phyloP scores from a whole-genome alignment of 2,329 filamentous ascomycete genomes.

The Didymella keratinophila region DNA sequence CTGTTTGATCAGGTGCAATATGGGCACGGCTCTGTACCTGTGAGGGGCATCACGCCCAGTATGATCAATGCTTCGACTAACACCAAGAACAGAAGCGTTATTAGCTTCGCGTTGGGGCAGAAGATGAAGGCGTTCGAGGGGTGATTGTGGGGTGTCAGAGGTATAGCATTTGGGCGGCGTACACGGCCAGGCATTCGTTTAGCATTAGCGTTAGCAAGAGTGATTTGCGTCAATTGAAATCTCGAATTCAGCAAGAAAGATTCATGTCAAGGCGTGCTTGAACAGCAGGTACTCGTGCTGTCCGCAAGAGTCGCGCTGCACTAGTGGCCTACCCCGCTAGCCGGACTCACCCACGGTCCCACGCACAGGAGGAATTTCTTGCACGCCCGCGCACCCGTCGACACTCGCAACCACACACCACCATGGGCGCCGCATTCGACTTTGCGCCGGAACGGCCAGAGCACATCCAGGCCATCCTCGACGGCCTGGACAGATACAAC shows the following conservation, averaged over 20 bases:
- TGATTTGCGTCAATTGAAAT: no score
- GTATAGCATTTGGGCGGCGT: background rate
- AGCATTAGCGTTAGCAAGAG: no score
- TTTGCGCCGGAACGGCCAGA: slow-evolving; percentile 91
- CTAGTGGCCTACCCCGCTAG: slow-evolving; percentile 19
- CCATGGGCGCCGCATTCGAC: slow-evolving; percentile 71
- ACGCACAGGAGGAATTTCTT: slow-evolving; percentile 22
- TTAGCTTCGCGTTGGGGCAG: slow-evolving; percentile 45
- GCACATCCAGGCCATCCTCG: slow-evolving; percentile 91
- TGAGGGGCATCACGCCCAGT: slow-evolving; percentile 49
- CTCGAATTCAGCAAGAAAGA: background rate
- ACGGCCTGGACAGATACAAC: slow-evolving; percentile 97
- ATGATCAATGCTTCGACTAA: slow-evolving; percentile 46
- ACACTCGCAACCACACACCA: slow-evolving; percentile 25
- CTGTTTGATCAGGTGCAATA: slow-evolving; percentile 41
- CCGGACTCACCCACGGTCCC: slow-evolving; percentile 11
- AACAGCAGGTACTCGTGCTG: background rate
- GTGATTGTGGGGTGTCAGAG: background rate
- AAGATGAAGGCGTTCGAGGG: slow-evolving; percentile 42
- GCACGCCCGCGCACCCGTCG: slow-evolving; percentile 6
- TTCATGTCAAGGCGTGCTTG: background rate
- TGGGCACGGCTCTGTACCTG: slow-evolving; percentile 43
- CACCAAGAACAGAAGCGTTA: slow-evolving; percentile 48
- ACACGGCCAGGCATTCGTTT: background rate
- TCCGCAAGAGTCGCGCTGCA: slow-evolving; percentile 4